A percentile compares a stretch with the other conserved stretches of the same genome.
These are phyloP conservation scores for Pichia heedii DNA, from an alignment of 805 yeast genomes.

Conservation along the genomic window DNA sequence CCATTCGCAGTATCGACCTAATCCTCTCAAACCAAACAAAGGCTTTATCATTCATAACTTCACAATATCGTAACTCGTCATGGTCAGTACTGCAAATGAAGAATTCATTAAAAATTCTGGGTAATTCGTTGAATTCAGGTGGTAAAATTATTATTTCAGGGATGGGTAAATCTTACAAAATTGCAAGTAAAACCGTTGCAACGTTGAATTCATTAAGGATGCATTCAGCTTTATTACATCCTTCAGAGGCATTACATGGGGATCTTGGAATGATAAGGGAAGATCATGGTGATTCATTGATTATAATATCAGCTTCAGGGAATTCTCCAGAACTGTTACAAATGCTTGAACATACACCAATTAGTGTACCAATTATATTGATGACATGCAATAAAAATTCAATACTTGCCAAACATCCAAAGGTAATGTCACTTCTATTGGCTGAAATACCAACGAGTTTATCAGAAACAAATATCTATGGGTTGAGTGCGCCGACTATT, in stretches of 20 bases:
- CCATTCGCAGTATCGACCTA: constrained; percentile 27
- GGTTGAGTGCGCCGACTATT: constrained; percentile 81
- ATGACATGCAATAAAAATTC: constrained; percentile 58
- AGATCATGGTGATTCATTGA: constrained; percentile 44
- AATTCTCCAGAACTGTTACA: constrained; percentile 66
- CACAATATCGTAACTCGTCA: constrained; percentile 36
- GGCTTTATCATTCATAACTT: constrained; percentile 36
- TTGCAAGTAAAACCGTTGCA: constrained; percentile 71
- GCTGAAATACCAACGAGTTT: constrained; percentile 53
- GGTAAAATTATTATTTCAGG: constrained; percentile 76
- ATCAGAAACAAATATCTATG: constrained; percentile 58
- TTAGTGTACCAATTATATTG: constrained; percentile 43
- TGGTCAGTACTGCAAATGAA: constrained; percentile 38
- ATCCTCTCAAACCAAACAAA: constrained; percentile 39
- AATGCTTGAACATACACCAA: constrained; percentile 50
- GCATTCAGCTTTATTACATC: constrained; percentile 61
- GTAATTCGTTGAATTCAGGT: constrained; percentile 33
- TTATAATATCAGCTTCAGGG: constrained; percentile 74
- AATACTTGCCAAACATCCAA: constrained; percentile 41
- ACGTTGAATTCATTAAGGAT: constrained; percentile 75
- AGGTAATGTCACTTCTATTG: constrained; percentile 43
- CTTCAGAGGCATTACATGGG: constrained; percentile 85
- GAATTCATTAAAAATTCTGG: constrained; percentile 35
- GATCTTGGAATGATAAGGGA: constrained; percentile 67
- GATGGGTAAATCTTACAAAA: constrained; percentile 77